These are phyloP conservation scores for Haematococcus sp. DNA, from an alignment of 139 green algal genomes.

Conservation along the genomic window DNA sequence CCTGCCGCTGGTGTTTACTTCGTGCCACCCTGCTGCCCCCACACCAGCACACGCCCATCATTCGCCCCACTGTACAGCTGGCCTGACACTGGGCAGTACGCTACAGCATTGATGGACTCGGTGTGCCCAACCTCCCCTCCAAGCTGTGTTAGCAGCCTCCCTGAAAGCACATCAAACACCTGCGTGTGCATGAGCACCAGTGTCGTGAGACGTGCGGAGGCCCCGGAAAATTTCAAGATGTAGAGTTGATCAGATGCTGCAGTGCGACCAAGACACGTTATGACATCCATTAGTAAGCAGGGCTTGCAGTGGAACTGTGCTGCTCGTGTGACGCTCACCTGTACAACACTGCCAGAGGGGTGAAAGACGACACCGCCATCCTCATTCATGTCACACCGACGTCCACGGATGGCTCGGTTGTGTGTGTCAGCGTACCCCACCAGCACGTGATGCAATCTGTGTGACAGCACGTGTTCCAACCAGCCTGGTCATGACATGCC, in stretches of 20 bases:
- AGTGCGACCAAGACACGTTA: background rate
- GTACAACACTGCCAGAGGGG: slow-evolving; percentile 60
- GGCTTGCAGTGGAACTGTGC: background rate
- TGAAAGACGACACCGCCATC: slow-evolving; percentile 70
- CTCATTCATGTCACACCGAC: slow-evolving; percentile 62
- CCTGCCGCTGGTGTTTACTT: no score
- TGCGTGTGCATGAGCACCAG: slow-evolving; percentile 22
- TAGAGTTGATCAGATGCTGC: no score
- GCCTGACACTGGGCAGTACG: slow-evolving; percentile 35
- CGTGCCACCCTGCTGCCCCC: slow-evolving; percentile 38
- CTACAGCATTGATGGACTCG: slow-evolving; percentile 52
- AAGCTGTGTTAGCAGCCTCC: slow-evolving; percentile 37
- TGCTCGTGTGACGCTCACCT: slow-evolving; percentile 30
- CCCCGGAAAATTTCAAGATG: no score
- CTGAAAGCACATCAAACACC: slow-evolving; percentile 58
- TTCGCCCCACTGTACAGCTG: slow-evolving; percentile 74
- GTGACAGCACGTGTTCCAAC: background rate
- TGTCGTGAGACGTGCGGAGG: no score
- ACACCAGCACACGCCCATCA: slow-evolving; percentile 69
- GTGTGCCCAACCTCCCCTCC: slow-evolving; percentile 41
- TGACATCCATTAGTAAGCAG: background rate
- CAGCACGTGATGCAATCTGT: slow-evolving; percentile 52
- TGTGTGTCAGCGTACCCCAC: slow-evolving; percentile 63
- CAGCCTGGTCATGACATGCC: no score
- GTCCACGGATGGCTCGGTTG: slow-evolving; percentile 50